phyloP scores from a whole-genome alignment of 495 filamentous ascomycete genomes.

The Stereocaulon alpinum region DNA sequence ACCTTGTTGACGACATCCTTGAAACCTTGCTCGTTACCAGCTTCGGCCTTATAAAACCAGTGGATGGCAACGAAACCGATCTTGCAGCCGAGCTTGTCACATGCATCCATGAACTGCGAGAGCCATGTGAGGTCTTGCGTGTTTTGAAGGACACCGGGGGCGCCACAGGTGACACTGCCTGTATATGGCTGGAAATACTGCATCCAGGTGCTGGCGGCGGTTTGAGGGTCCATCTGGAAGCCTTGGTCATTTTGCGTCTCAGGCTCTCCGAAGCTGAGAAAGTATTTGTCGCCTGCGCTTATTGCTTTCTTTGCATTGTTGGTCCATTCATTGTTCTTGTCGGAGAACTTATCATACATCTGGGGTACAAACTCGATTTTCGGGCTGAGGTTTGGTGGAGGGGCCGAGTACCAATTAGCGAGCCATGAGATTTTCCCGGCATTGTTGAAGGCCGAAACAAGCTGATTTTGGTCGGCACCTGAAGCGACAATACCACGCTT shows the following conservation, averaged over 20 bases:
- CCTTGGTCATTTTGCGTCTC: neutral
- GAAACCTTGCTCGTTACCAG: conserved; percentile 10
- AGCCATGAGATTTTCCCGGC: conserved; percentile 15
- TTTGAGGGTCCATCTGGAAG: neutral
- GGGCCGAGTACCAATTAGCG: conserved; percentile 18
- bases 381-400: conserved; percentile 11
- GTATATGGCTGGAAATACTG: conserved; percentile 15
- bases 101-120: conserved; percentile 12
- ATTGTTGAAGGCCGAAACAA: conserved; percentile 11
- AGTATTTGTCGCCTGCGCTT: conserved; percentile 12
- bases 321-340: conserved; percentile 10
- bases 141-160: conserved; percentile 15
- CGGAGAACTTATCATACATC: conserved; percentile 9
- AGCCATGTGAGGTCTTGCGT: conserved; percentile 16
- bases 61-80: conserved; percentile 19
- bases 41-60: conserved; percentile 14
- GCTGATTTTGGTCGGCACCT: conserved; percentile 4
- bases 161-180: conserved; percentile 10
- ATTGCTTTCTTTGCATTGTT: conserved; percentile 16
- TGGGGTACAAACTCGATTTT: conserved; percentile 15
- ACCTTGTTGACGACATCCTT: conserved; percentile 14
- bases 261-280: conserved; percentile 19
- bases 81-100: conserved; percentile 14
- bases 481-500: conserved; percentile 11
- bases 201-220: conserved; percentile 11